These are phyloP conservation scores for Marchantia polymorpha DNA, from an alignment of 225 moss, liverwort and hornwort species.

Conservation along the genomic window DNA sequence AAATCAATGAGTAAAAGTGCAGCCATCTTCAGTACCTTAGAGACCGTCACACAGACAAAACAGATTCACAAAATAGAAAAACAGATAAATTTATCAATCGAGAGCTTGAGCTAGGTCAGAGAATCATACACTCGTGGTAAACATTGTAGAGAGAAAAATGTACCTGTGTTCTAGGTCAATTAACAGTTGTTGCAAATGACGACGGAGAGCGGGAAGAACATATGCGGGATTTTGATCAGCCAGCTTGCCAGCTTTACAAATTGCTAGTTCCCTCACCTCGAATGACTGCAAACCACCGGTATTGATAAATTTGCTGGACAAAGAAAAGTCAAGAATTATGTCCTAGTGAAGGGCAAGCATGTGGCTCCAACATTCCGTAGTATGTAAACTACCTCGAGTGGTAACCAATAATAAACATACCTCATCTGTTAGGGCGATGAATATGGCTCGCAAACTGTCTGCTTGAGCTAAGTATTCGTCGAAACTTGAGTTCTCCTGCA, in stretches of 20 bases:
- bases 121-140: background rate
- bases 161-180: constrained; percentile 80
- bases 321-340: background rate
- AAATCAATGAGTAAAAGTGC: too few relatives aligned
- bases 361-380: too few relatives aligned
- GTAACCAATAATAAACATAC: constrained; percentile 32
- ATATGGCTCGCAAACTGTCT: constrained; percentile 92
- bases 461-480: constrained; percentile 95
- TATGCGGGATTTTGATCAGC: constrained; percentile 94
- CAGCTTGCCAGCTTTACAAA: constrained; percentile 84
- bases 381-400: background rate
- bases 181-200: constrained; percentile 87
- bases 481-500: constrained; percentile 71
- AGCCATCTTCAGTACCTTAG: too few relatives aligned
- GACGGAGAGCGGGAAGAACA: constrained; percentile 94
- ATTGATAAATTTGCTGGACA: background rate
- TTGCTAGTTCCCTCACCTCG: constrained; percentile 92
- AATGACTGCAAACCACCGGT: constrained; percentile 54
- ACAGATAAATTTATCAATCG: too few relatives aligned
- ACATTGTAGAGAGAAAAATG: background rate
- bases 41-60: too few relatives aligned
- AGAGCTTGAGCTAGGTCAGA: background rate
- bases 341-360: background rate
- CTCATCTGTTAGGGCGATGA: constrained; percentile 98
- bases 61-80: too few relatives aligned